phyloP scores from a whole-genome alignment of 805 yeast genomes.

The Metschnikowia proteae region DNA sequence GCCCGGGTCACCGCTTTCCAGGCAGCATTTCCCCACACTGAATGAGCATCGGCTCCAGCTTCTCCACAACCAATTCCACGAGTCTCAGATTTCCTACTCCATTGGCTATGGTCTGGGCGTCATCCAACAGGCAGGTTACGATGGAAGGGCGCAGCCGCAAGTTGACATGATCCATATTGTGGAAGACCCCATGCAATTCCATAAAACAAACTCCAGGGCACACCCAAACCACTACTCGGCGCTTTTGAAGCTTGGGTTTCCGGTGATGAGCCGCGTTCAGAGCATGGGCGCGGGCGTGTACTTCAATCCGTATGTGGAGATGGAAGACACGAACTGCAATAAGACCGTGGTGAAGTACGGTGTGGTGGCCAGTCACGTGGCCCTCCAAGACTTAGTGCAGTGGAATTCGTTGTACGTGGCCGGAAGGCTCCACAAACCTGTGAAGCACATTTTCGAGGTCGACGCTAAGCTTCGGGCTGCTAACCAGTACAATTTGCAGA shows the following conservation, averaged over 20 bases:
- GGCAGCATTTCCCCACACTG: constrained; percentile 1
- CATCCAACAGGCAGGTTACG: constrained; percentile 59
- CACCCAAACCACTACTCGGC: constrained; percentile 77
- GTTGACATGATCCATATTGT: constrained; percentile 85
- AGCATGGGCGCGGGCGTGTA: constrained; percentile 85
- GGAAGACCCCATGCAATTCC: constrained; percentile 71
- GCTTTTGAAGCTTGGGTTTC: constrained; percentile 41
- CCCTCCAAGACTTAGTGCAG: constrained; percentile 66
- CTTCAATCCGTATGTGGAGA: constrained; percentile 82
- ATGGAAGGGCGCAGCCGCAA: constrained; percentile 50
- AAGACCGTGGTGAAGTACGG: constrained; percentile 72
- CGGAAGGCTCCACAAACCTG: constrained; percentile 93
- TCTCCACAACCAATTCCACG: constrained; percentile 8
- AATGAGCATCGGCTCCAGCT: constrained; percentile 7
- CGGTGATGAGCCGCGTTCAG: constrained; percentile 49
- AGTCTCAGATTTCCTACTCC: constrained; percentile 69
- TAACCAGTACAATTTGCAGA: constrained; percentile 71
- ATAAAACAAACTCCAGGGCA: constrained; percentile 61
- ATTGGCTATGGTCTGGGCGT: constrained; percentile 97
- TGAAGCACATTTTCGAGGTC: constrained; percentile 59
- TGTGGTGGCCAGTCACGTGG: constrained; percentile 59
- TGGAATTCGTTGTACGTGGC: constrained; percentile 88
- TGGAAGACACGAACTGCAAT: constrained; percentile 40
- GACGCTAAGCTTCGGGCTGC: constrained; percentile 54
- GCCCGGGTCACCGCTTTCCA: not conserved